These are phyloP conservation scores for Hemileccinum rubropunctum DNA, from an alignment of 768 basidiomycete genomes.

Conservation along the genomic window DNA sequence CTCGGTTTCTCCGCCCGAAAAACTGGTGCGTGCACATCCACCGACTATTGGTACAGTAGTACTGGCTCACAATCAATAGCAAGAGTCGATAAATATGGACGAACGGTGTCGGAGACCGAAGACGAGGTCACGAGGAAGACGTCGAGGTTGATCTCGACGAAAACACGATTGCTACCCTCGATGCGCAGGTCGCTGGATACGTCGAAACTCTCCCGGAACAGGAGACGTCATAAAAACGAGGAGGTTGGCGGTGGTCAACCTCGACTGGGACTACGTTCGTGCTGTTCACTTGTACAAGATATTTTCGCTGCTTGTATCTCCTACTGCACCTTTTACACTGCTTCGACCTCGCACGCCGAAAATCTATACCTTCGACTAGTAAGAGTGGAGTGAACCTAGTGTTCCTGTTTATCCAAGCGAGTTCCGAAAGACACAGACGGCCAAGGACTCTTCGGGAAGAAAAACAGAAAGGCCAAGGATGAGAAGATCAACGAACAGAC, in stretches of 20 bases:
- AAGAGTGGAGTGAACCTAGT: conserved; percentile 27
- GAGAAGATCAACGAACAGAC: conserved; percentile 64
- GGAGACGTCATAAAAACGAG: conserved; percentile 50
- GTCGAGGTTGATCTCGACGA: conserved; percentile 81
- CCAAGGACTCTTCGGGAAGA: conserved; percentile 78
- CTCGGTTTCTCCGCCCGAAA: conserved; percentile 85
- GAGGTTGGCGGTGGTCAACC: conserved; percentile 87
- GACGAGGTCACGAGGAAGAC: conserved; percentile 38
- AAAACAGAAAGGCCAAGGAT: conserved; percentile 32
- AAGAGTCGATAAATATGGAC: conserved; percentile 89
- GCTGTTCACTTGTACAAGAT: conserved; percentile 90
- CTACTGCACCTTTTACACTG: conserved; percentile 43
- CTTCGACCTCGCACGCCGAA: conserved; percentile 24
- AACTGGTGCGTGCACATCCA: conserved; percentile 17
- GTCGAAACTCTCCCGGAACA: conserved; percentile 46
- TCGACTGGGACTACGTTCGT: conserved; percentile 97
- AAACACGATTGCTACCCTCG: conserved; percentile 62
- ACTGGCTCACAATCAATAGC: conserved; percentile 29
- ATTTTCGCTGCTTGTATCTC: conserved; percentile 80
- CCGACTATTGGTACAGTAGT: too few species aligned
- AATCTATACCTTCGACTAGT: conserved; percentile 9
- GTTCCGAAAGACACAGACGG: conserved; percentile 88
- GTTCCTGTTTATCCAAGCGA: conserved; percentile 91
- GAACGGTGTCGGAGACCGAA: conserved; percentile 57
- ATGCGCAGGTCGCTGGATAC: conserved; percentile 70